Conservation (phyloP, 345 rosid species). For the Brassica cretica region DNA sequence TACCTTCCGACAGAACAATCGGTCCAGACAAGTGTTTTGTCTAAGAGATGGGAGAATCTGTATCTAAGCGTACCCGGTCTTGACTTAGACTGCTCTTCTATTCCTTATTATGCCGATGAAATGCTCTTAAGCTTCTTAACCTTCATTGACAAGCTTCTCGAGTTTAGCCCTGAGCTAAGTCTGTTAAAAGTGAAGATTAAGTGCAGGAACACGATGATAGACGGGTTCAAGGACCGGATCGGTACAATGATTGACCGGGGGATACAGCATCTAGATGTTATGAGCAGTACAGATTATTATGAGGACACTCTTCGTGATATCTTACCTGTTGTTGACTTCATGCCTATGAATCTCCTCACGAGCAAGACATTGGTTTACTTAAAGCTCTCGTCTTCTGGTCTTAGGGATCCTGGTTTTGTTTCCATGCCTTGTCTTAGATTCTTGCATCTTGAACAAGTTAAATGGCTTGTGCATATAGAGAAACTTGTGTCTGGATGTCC, state of each 20-base stretch:
- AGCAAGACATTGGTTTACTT: neutral
- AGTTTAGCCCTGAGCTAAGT: neutral
- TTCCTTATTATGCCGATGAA: neutral
- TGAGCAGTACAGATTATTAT: neutral
- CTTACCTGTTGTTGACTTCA: neutral
- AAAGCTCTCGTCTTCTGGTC: neutral
- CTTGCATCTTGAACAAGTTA: neutral
- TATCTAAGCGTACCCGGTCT: conserved; percentile 16
- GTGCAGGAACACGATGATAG: neutral
- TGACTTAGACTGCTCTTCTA: neutral
- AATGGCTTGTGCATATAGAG: neutral
- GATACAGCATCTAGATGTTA: neutral
- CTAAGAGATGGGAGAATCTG: conserved; percentile 7
- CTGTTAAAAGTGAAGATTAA: neutral
- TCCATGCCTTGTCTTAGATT: neutral
- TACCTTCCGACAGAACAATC: conserved; percentile 19
- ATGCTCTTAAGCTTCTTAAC: neutral
- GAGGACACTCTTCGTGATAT: neutral
- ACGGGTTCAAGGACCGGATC: neutral
- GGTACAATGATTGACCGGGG: neutral
- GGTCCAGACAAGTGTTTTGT: conserved; percentile 22
- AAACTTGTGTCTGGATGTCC: neutral
- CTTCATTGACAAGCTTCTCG: neutral
- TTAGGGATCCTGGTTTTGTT: neutral
- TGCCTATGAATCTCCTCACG: neutral